Percentiles rank a stretch among this genome's conserved stretches.
Conservation (phyloP, 805 yeast genomes). For the Candida boleticola region DNA sequence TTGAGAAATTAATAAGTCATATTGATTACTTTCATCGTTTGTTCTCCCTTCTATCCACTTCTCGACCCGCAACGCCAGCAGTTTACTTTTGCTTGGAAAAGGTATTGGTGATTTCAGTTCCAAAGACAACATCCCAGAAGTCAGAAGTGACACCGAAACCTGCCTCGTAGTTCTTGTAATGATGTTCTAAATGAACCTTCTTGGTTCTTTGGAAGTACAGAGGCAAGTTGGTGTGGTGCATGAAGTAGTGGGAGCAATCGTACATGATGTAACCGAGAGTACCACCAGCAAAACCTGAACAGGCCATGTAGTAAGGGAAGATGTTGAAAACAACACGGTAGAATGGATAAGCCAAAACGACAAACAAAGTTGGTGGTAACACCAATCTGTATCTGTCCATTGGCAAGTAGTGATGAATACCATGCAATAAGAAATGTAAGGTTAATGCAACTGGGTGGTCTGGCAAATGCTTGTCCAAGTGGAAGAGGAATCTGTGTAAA, state of each 20-base stretch:
- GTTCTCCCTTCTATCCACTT: no score
- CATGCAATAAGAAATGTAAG: conserved; percentile 87
- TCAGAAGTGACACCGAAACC: conserved; percentile 95
- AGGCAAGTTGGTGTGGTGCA: conserved; percentile 89
- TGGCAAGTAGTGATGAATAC: conserved; percentile 95
- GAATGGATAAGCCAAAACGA: conserved; percentile 73
- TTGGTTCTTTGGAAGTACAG: conserved; percentile 71
- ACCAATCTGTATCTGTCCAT: conserved; percentile 94
- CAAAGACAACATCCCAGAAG: conserved; percentile 93
- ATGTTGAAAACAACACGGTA: conserved; percentile 71
- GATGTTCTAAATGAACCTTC: conserved; percentile 94
- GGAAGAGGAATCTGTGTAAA: conserved; percentile 90
- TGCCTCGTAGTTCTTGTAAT: conserved; percentile 92
- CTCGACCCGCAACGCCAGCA: no score
- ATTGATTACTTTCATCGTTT: no score
- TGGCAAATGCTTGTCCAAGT: conserved; percentile 84
- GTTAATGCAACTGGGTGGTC: conserved; percentile 72
- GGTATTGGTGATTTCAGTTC: conserved; percentile 65
- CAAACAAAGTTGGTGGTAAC: conserved; percentile 90
- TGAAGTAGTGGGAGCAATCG: conserved; percentile 89
- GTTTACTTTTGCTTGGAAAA: conserved; percentile 40
- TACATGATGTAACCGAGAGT: conserved; percentile 89
- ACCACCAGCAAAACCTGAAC: conserved; percentile 95
- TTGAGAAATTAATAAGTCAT: no score
- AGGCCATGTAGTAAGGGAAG: conserved; percentile 80